Base-by-base conservation (phyloP, 768 basidiomycete genomes). In the Phylloporus sp. region DNA sequence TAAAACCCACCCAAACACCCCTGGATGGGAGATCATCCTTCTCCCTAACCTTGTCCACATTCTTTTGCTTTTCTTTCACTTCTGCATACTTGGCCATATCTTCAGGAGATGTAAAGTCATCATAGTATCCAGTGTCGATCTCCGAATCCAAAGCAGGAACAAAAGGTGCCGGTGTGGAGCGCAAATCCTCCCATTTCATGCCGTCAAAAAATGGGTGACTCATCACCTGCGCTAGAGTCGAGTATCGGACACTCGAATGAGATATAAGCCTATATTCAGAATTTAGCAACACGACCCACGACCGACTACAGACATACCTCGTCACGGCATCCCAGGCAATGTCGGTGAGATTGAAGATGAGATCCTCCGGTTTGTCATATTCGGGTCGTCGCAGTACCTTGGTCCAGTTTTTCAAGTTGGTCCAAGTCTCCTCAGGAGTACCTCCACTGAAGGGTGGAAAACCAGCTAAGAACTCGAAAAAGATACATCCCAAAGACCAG, bases 51-150 rank as follows among this genome's bases (percentile, higher is more conserved):
- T 80, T 80, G 23, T 95, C 95, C 23, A 99, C 95, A 65, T 97
- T 95, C 62, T 73, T 76, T 72, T 97, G 94, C 72, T 98, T 99
- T 76, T 97, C 97, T 70, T 89, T 83, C 7, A 99, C 97, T 69
- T 99, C 95, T 11, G 95, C 92, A 65, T 98, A 98, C 73, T 98
- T 98, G 45, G 91, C 93, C 95, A 97, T 97, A 65, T 98, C 95
- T 52, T 95, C 91, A 5, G 80, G 73, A 4, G 81, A 86, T 2
- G 86, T 86, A 67, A 94, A 94, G 66, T 93, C 91, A 60, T 94
- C 91, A 71, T 93, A 95, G 70, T 95, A 95, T 16, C 93, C 94
- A 1, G 94, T 93, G 64, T 99, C 97, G 52, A 91, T 79, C 63
- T 98, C 97, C 9, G 87, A 89, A 63, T 97, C 95, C 29, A 98